Conservation (phyloP, 768 basidiomycete genomes). For the Pulveroboletus frians region DNA sequence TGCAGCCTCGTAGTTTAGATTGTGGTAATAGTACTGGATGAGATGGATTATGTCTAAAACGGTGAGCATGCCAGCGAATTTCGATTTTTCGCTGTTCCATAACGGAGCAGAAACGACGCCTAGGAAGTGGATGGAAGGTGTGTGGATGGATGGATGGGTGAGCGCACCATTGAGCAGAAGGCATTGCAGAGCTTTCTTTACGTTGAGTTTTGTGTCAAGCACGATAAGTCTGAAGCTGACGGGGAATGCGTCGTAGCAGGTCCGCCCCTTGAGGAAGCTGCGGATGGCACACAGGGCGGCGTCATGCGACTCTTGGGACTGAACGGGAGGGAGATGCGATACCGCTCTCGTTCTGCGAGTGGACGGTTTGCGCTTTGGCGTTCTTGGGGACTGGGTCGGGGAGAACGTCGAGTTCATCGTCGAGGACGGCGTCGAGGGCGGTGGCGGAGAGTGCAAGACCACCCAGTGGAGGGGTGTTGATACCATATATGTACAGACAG, state of each 20-base stretch:
- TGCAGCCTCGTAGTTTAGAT: conserved; percentile 74
- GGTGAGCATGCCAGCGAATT: conserved; percentile 97
- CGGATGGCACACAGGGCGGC: conserved; percentile 68
- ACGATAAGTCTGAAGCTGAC: conserved; percentile 96
- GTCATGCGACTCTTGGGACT: conserved; percentile 60
- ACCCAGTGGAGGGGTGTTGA: conserved; percentile 12
- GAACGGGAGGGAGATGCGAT: conserved; percentile 53
- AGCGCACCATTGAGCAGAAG: conserved; percentile 69
- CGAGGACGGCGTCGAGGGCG: conserved; percentile 3
- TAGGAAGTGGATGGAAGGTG: conserved; percentile 27
- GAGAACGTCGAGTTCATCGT: conserved; percentile 47
- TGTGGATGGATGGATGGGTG: neutral
- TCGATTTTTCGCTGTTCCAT: conserved; percentile 93
- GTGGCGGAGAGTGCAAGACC: neutral
- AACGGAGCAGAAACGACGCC: conserved; percentile 97
- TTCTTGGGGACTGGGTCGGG: conserved; percentile 45
- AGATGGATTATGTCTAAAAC: conserved; percentile 99
- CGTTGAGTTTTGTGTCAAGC: conserved; percentile 91
- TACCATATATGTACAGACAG: conserved; percentile 10
- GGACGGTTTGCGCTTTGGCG: conserved; percentile 50
- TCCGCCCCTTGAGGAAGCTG: conserved; percentile 75
- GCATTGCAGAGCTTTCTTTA: conserved; percentile 91
- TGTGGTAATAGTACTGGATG: conserved; percentile 96
- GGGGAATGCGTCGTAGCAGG: conserved; percentile 94
- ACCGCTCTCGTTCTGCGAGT: conserved; percentile 48